Evolutionary conservation across 2,329 filamentous ascomycete species (phyloP).

Genomic region (Pseudopyricularia javanii): DNA sequence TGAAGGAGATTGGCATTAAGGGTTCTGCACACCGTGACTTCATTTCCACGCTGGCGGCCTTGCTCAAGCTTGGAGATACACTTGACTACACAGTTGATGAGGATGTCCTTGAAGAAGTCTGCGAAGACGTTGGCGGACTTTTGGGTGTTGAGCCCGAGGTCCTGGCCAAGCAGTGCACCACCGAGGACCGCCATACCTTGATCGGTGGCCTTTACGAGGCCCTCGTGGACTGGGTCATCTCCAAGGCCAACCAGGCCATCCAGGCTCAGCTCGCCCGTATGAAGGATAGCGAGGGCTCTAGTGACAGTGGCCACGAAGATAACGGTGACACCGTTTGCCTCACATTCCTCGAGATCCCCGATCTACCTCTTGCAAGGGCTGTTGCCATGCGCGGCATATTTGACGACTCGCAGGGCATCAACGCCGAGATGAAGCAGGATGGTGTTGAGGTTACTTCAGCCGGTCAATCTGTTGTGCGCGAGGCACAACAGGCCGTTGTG

Average conservation of each 20-base stretch:
- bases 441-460: conserved; percentile 64
- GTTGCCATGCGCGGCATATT: conserved; percentile 84
- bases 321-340: conserved; percentile 76
- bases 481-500: conserved; percentile 73
- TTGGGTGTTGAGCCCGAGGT: conserved; percentile 80
- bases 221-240: conserved; percentile 87
- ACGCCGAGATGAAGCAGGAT: conserved; percentile 93
- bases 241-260: conserved; percentile 79
- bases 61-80: conserved; percentile 87
- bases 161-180: conserved; percentile 65
- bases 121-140: conserved; percentile 79
- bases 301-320: conserved; percentile 52
- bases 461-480: conserved; percentile 72
- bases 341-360: conserved; percentile 76
- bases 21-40: conserved; percentile 71
- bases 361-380: conserved; percentile 71
- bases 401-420: conserved; percentile 86
- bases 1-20: conserved; percentile 91
- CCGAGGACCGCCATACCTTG: conserved; percentile 70
- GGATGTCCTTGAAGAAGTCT: conserved; percentile 70
- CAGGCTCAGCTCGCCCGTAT: conserved; percentile 58
- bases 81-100: conserved; percentile 74
- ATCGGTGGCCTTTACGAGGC: conserved; percentile 87
- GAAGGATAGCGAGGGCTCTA: conserved; percentile 53
- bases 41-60: conserved; percentile 71